Conservation (phyloP, 768 basidiomycete species). For the Rhodotorula taiwanensis region DNA sequence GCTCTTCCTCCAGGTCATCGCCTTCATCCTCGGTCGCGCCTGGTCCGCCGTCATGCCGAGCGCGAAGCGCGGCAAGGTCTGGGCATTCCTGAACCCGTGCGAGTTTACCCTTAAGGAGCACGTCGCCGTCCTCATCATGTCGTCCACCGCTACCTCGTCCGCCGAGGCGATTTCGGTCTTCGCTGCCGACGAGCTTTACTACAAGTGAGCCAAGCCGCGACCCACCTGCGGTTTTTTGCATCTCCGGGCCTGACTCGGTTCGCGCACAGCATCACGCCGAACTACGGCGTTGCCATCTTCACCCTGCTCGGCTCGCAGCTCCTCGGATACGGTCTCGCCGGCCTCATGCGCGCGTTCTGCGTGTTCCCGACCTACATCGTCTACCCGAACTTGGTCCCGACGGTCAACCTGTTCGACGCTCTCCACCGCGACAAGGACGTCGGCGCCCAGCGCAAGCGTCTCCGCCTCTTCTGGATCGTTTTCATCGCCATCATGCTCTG, state of each 20-base stretch:
- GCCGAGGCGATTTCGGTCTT: conserved; percentile 34
- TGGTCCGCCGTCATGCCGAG: conserved; percentile 34
- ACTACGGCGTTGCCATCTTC: conserved; percentile 43
- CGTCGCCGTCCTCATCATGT: conserved; percentile 24
- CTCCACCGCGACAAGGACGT: conserved; percentile 42
- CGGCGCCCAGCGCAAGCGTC: conserved; percentile 39
- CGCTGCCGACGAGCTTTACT: conserved; percentile 28
- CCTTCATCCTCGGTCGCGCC: conserved; percentile 41
- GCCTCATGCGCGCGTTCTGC: neutral
- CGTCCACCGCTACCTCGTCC: conserved; percentile 30
- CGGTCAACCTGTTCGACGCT: conserved; percentile 41
- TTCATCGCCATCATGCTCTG: conserved; percentile 41
- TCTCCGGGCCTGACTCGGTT: too few relatives aligned
- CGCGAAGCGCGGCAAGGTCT: conserved; percentile 38
- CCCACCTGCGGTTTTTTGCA: too few relatives aligned
- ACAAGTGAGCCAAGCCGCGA: too few relatives aligned
- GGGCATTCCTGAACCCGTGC: conserved; percentile 42
- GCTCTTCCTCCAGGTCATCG: conserved; percentile 44
- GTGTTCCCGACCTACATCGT: conserved; percentile 40
- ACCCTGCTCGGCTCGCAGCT: conserved; percentile 42
- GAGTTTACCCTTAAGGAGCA: conserved; percentile 44
- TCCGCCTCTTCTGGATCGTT: conserved; percentile 43
- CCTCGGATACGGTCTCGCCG: conserved; percentile 36
- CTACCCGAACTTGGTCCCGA: conserved; percentile 26
- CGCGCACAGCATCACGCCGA: conserved; percentile 36